Percentiles rank a stretch among this genome's conserved stretches.
Conservation (phyloP, 2,329 filamentous ascomycete species). For the Rhynchosporium agropyri region DNA sequence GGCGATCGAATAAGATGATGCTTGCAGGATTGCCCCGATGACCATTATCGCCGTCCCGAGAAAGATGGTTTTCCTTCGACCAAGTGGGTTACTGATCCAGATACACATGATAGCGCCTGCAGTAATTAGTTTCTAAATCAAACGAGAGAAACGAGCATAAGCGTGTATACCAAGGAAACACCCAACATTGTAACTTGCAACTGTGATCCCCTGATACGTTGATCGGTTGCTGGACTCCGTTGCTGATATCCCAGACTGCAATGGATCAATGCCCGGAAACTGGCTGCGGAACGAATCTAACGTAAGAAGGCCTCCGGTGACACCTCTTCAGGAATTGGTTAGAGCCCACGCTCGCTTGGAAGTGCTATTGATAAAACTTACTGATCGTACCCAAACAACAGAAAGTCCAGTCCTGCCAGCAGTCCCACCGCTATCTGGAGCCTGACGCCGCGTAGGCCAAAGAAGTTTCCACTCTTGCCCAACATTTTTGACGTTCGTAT, state of each 20-base stretch:
- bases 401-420: conserved; percentile 73
- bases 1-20: conserved; percentile 48
- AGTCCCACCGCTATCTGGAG: conserved; percentile 70
- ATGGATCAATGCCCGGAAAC: conserved; percentile 56
- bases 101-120: conserved; percentile 50
- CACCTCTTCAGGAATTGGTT: conserved; percentile 38
- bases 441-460: conserved; percentile 65
- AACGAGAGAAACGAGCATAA: too few species aligned
- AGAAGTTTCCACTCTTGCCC: conserved; percentile 48
- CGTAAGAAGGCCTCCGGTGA: conserved; percentile 51
- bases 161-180: conserved; percentile 48
- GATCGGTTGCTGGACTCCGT: too few species aligned
- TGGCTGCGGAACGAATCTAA: conserved; percentile 51
- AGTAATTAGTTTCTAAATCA: too few species aligned
- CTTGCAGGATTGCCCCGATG: conserved; percentile 53
- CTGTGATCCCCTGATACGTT: conserved; percentile 50
- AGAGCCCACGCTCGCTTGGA: not conserved
- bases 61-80: conserved; percentile 59
- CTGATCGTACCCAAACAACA: conserved; percentile 57
- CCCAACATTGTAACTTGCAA: conserved; percentile 61
- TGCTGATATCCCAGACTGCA: conserved; percentile 32
- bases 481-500: conserved; percentile 11
- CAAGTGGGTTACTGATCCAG: conserved; percentile 58
- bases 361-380: not conserved
- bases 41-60: conserved; percentile 60